Conservation (phyloP, 2,329 filamentous ascomycete genomes). For the Neonectria neomacrospora region DNA sequence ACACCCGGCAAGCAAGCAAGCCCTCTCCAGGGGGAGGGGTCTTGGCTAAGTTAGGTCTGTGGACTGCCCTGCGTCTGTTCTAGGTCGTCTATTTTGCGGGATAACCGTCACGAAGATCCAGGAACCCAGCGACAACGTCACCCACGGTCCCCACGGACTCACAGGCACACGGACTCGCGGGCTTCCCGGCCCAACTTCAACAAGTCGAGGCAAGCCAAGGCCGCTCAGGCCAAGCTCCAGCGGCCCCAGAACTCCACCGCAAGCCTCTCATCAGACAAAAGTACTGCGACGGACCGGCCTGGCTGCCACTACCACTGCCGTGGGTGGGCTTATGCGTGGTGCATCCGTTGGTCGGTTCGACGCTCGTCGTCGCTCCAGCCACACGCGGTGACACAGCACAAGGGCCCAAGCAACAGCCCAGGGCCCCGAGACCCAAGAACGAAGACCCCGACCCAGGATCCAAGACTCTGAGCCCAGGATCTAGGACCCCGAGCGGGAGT, state of each 20-base stretch:
- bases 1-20: background rate
- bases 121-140: constrained; percentile 7
- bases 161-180: background rate
- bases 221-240: constrained; percentile 9
- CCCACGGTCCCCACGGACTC: background rate
- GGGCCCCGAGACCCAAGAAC: background rate
- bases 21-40: too few species aligned
- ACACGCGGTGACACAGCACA: background rate
- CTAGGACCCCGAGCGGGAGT: background rate
- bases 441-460: background rate
- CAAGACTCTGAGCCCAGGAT: background rate
- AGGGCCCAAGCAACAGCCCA: background rate
- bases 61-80: background rate
- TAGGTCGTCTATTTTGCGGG: background rate
- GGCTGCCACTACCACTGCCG: constrained; percentile 18
- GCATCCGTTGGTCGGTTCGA: background rate
- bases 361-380: background rate
- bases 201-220: constrained; percentile 4
- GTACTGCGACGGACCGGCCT: constrained; percentile 21
- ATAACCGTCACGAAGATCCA: constrained; percentile 6
- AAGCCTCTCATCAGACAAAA: constrained; percentile 29
- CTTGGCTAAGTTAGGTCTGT: too few species aligned
- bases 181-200: constrained; percentile 1
- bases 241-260: constrained; percentile 14
- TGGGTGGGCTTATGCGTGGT: constrained; percentile 1